Conservation (phyloP, 1,284 basidiomycete genomes). For the Pseudozyma hubeiensis region DNA sequence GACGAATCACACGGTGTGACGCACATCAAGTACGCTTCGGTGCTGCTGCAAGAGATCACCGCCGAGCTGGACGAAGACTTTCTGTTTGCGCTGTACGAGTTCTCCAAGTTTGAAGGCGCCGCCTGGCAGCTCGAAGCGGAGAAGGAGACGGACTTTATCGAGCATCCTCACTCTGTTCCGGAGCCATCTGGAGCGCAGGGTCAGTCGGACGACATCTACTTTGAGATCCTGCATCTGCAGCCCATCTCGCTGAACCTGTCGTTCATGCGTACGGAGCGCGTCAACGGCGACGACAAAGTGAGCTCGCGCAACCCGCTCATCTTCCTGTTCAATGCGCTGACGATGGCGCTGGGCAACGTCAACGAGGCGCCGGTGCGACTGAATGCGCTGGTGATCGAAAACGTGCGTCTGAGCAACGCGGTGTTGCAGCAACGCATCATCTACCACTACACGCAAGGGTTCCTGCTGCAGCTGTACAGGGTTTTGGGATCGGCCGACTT, state of each 20-base stretch:
- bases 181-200: slow-evolving; percentile 77
- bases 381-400: slow-evolving; percentile 93
- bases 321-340: slow-evolving; percentile 91
- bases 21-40: slow-evolving; percentile 96
- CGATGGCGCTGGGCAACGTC: slow-evolving; percentile 96
- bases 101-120: slow-evolving; percentile 84
- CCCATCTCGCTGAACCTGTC: slow-evolving; percentile 92
- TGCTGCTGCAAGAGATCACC: slow-evolving; percentile 92
- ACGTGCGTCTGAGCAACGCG: slow-evolving; percentile 86
- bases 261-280: slow-evolving; percentile 94
- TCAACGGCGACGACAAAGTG: slow-evolving; percentile 82
- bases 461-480: slow-evolving; percentile 92
- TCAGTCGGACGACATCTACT: slow-evolving; percentile 79
- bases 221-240: slow-evolving; percentile 96
- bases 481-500: slow-evolving; percentile 97
- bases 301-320: slow-evolving; percentile 81
- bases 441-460: slow-evolving; percentile 94
- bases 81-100: slow-evolving; percentile 89
- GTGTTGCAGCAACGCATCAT: slow-evolving; percentile 86
- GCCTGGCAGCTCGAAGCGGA: slow-evolving; percentile 49
- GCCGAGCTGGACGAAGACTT: slow-evolving; percentile 98
- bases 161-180: slow-evolving; percentile 79
- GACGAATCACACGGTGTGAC: slow-evolving; percentile 88
- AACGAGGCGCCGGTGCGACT: slow-evolving; percentile 96
- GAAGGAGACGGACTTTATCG: slow-evolving; percentile 74